These are phyloP conservation scores for Fusarium sp. DNA, from an alignment of 2,329 filamentous ascomycete genomes.

Conservation along the genomic window DNA sequence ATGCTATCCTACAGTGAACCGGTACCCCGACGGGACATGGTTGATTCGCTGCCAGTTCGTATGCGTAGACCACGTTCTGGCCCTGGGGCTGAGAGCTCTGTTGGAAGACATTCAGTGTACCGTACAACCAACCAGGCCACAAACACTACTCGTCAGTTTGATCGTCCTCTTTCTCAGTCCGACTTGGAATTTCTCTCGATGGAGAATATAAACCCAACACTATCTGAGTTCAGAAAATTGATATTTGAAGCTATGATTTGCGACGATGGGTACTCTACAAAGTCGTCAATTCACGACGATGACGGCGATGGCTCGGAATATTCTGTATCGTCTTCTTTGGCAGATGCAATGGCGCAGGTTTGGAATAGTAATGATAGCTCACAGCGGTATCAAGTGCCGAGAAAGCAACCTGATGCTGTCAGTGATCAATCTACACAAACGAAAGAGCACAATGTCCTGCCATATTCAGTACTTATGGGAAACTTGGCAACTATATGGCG, in stretches of 20 bases:
- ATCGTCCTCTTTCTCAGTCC: not conserved
- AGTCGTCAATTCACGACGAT: not conserved
- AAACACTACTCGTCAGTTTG: not conserved
- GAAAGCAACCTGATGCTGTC: not conserved
- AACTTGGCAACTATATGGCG: not conserved
- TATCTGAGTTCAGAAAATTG: not conserved
- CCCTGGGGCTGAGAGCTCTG: not conserved
- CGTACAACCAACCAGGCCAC: not conserved
- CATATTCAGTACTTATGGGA: not conserved
- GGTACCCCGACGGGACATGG: not conserved
- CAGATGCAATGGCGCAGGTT: not conserved
- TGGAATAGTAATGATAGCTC: not conserved
- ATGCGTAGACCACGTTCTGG: not conserved
- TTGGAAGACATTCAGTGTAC: not conserved
- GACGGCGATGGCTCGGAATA: not conserved
- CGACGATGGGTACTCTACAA: not conserved
- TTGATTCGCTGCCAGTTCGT: not conserved
- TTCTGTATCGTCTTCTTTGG: conserved; percentile 1
- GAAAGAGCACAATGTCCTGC: not conserved
- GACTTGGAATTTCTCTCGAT: not conserved
- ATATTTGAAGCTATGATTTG: not conserved
- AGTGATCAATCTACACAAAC: not conserved
- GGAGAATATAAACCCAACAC: not conserved
- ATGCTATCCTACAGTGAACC: not conserved
- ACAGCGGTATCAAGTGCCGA: not conserved